Percentiles rank a stretch among this genome's conserved stretches.
Evolutionary conservation across 2,329 filamentous ascomycete species (phyloP).

Genomic region (Nigrospora osmanthi): DNA sequence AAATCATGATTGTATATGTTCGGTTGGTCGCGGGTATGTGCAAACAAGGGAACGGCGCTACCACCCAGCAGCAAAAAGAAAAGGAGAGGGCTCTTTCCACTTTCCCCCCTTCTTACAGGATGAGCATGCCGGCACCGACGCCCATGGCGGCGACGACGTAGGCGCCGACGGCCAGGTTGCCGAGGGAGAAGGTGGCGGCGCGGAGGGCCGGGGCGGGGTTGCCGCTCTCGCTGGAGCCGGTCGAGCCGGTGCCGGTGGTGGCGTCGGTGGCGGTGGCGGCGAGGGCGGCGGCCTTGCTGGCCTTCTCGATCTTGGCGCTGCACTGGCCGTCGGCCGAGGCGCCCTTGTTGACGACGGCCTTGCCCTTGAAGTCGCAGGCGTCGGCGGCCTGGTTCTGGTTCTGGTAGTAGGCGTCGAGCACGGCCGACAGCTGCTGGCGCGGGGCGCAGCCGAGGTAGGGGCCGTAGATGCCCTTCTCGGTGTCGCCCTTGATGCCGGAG

Average conservation of each 20-base stretch:
- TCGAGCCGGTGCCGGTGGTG: conserved; percentile 9
- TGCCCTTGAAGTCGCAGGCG: conserved; percentile 52
- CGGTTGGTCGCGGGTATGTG: no score
- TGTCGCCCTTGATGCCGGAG: conserved; percentile 47
- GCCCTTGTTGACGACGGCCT: conserved; percentile 27
- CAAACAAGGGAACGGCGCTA: no score
- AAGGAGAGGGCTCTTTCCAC: no score
- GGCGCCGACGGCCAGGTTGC: conserved; percentile 38
- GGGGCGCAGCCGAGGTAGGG: conserved; percentile 58
- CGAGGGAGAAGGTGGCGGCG: conserved; percentile 33
- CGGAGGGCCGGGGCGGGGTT: conserved; percentile 28
- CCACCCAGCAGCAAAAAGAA: no score
- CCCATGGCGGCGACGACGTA: conserved; percentile 45
- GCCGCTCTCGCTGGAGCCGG: conserved; percentile 18
- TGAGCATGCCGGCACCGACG: conserved; percentile 44
- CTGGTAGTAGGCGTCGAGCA: conserved; percentile 51
- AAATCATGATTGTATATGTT: no score
- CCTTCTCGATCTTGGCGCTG: conserved; percentile 41
- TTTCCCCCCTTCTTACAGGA: no score
- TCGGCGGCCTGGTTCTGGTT: conserved; percentile 35
- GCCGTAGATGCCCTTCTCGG: conserved; percentile 48
- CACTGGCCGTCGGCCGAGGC: conserved; percentile 32
- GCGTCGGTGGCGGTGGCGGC: conserved; percentile 20
- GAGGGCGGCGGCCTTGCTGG: conserved; percentile 28
- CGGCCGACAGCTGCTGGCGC: conserved; percentile 51